Percentiles rank a stretch among this genome's conserved stretches.
phyloP scores from a whole-genome alignment of 805 yeast species.

The Ogataea chonburiensis region DNA sequence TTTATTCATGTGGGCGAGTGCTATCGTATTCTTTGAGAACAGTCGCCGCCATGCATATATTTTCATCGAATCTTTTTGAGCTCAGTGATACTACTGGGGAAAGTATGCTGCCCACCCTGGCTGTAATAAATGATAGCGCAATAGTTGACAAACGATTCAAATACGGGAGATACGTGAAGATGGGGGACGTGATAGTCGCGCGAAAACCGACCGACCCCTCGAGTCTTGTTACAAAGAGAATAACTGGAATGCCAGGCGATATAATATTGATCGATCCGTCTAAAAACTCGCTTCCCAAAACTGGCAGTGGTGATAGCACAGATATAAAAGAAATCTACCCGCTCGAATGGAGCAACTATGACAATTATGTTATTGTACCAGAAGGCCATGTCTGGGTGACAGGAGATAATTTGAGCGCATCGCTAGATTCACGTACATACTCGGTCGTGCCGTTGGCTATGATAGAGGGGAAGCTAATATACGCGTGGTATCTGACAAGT shows the following conservation, averaged over 20 bases:
- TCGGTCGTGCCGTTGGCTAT: constrained; percentile 88
- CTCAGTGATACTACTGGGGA: constrained; percentile 76
- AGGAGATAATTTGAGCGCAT: constrained; percentile 87
- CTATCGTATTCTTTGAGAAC: constrained; percentile 48
- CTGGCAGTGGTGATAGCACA: constrained; percentile 11
- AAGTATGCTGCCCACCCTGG: constrained; percentile 91
- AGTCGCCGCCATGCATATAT: constrained; percentile 64
- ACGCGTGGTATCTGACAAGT: constrained; percentile 54
- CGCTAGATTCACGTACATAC: constrained; percentile 86
- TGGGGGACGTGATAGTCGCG: constrained; percentile 89
- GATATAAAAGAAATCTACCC: constrained; percentile 21
- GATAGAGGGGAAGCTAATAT: constrained; percentile 82
- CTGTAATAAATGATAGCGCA: constrained; percentile 72
- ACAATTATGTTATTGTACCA: constrained; percentile 74
- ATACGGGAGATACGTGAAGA: constrained; percentile 60
- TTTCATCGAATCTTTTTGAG: constrained; percentile 27
- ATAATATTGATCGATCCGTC: constrained; percentile 78
- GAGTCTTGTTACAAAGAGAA: constrained; percentile 85
- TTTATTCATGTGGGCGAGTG: constrained; percentile 17
- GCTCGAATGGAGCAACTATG: constrained; percentile 23
- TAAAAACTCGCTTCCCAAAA: constrained; percentile 44
- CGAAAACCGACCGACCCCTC: constrained; percentile 85
- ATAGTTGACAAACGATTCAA: constrained; percentile 66
- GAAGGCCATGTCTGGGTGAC: constrained; percentile 97
- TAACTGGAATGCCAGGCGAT: constrained; percentile 97